Percentiles rank a stretch among this genome's conserved stretches.
These are phyloP conservation scores for Sherardia arvensis DNA, from an alignment of 257 asterid species.

Conservation along the genomic window DNA sequence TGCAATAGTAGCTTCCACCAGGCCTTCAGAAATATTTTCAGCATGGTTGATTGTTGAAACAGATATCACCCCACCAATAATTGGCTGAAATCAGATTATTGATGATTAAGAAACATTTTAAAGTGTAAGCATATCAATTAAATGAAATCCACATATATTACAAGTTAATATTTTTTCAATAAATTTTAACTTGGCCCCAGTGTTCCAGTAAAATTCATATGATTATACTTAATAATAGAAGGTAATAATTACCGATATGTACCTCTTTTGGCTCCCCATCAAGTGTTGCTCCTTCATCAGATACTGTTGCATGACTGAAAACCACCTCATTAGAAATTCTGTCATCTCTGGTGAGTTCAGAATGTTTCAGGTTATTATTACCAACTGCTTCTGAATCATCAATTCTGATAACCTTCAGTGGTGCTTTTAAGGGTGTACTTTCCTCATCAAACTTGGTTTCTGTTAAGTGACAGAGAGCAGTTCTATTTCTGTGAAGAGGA, in stretches of 20 bases:
- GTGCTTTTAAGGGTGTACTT: constrained; percentile 25
- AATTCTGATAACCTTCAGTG: constrained; percentile 18
- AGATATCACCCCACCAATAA: constrained; percentile 26
- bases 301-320: neutral
- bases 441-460: constrained; percentile 30
- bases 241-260: constrained; percentile 1
- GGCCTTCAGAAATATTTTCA: constrained; percentile 21
- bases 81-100: constrained; percentile 23
- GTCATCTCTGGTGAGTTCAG: constrained; percentile 27
- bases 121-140: neutral
- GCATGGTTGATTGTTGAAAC: constrained; percentile 26
- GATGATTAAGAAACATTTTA: constrained; percentile 9
- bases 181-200: neutral
- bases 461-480: constrained; percentile 21
- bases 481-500: constrained; percentile 76
- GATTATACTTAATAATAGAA: neutral
- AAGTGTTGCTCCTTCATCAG: constrained; percentile 9
- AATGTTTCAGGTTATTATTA: constrained; percentile 21
- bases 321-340: constrained; percentile 1
- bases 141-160: neutral
- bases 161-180: too few relatives aligned
- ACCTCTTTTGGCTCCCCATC: constrained; percentile 35
- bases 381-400: constrained; percentile 26
- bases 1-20: constrained; percentile 24
- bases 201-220: neutral